Base-by-base conservation (phyloP, 148 eudicot genomes). In the Vaccinium darrowii region DNA sequence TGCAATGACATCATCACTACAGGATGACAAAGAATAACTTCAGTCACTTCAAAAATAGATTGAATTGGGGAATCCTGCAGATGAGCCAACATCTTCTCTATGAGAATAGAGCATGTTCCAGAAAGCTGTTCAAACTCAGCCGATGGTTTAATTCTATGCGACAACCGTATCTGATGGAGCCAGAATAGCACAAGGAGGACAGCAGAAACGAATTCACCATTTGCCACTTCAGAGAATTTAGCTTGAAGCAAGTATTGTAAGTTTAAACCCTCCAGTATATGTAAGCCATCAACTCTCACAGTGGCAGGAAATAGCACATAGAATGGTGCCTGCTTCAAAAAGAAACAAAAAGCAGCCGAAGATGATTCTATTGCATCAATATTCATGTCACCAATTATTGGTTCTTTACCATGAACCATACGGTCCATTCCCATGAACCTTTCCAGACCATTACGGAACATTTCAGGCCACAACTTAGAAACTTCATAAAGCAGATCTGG, bases 181-280 rank as follows among this genome's bases (percentile, higher is more conserved):
- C 96, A 95, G 87, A 94, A 97, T 56, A 97, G 90, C 84, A 95
- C 87, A 58, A 91, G 91, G 85, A 90, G 90, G 56, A 95, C 81
- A 60, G 92, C 87, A 51, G 91, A 84, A 85, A 90, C 71, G 63
- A 91, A 60, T 27, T 92, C 87, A 84, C 92, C 95, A 91, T 85
- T 49, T 71, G 88, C 81, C 87, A 86, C 78, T 77, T 85, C 89
- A 81, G 93, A 88, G 33, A 94, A 84, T 87, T 93, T 95, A 82
- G 75, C 87, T 83, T 88, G 54, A 86, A 97, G 94, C 86, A 97
- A 82, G 85, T 89, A 90, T 54, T 86, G 88, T 56, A 93, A 83
- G 79, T 85, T 73, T 27, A 90, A 77, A 74, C 88, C 84, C 79
- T 85, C 86, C 54, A 87, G 47, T 75, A 88, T 51, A 65, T 83